Percentiles rank a stretch among this genome's conserved stretches.
Evolutionary conservation across 2,329 filamentous ascomycete genomes (phyloP).

Genomic region (Aspergillus uvarum): DNA sequence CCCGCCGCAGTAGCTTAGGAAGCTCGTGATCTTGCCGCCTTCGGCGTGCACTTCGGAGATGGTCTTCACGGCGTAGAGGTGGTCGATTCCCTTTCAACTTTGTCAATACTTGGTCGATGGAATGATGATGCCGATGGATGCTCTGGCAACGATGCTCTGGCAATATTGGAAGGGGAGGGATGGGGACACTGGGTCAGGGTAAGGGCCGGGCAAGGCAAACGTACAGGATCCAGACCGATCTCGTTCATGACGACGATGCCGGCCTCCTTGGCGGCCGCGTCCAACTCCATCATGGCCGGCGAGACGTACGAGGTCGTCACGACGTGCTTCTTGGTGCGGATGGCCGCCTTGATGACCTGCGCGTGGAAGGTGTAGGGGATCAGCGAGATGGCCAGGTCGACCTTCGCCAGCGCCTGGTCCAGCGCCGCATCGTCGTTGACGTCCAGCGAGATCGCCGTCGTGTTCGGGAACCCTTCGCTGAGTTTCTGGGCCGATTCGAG

Average conservation of each 20-base stretch:
- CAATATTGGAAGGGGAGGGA: no score
- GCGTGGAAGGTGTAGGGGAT: conserved; percentile 93
- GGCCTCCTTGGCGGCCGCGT: conserved; percentile 78
- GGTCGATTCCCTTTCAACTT: conserved; percentile 39
- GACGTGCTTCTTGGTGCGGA: conserved; percentile 91
- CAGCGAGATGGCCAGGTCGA: conserved; percentile 75
- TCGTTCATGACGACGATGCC: conserved; percentile 98
- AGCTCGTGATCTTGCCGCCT: conserved; percentile 80
- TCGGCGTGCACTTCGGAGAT: conserved; percentile 80
- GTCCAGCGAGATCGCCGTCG: conserved; percentile 77
- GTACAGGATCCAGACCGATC: conserved; percentile 64
- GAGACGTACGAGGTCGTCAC: conserved; percentile 94
- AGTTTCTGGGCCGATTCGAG: conserved; percentile 75
- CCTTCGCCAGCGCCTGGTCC: conserved; percentile 75
- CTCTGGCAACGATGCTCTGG: no score
- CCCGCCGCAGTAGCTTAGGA: conserved; percentile 83
- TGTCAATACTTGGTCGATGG: neutral
- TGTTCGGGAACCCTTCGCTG: conserved; percentile 67
- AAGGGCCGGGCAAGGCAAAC: conserved; percentile 8
- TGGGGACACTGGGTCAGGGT: no score
- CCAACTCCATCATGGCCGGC: conserved; percentile 86
- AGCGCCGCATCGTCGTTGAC: conserved; percentile 74
- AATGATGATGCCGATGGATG: no score
- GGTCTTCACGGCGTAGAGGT: conserved; percentile 77
- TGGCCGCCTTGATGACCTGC: conserved; percentile 87